Percentiles rank a stretch among this genome's conserved stretches.
Evolutionary conservation across 306 rosid genomes (phyloP).

Genomic region (Castanea sativa): DNA sequence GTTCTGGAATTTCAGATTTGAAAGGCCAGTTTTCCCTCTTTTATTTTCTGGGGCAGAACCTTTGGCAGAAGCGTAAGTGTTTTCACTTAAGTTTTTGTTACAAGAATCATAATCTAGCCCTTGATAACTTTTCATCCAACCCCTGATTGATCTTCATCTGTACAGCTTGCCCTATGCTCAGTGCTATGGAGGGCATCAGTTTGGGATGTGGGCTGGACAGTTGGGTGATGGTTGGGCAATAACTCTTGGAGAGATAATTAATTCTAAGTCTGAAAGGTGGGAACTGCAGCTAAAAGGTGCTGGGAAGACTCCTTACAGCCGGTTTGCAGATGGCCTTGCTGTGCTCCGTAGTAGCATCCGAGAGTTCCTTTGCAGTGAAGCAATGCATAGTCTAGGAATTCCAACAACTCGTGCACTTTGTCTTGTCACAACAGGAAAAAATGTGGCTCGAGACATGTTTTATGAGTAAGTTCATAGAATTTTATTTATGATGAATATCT

Average conservation of each 20-base stretch:
- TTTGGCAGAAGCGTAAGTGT: constrained; percentile 82
- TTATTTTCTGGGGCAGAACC: constrained; percentile 80
- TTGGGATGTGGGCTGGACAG: constrained; percentile 99
- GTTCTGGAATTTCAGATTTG: constrained; percentile 62
- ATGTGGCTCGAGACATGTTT: constrained; percentile 90
- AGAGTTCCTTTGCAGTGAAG: constrained; percentile 98
- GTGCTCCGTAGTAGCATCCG: constrained; percentile 97
- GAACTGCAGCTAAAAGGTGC: constrained; percentile 98
- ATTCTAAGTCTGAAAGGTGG: constrained; percentile 85
- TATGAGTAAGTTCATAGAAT: constrained; percentile 67
- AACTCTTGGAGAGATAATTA: constrained; percentile 84
- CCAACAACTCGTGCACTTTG: constrained; percentile 96
- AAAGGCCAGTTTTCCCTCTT: constrained; percentile 81
- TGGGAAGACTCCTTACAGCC: constrained; percentile 96
- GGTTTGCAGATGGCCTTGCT: constrained; percentile 96
- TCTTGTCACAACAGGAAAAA: constrained; percentile 83
- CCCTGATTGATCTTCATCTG: constrained; percentile 18
- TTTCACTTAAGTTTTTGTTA: constrained; percentile 10
- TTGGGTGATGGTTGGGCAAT: constrained; percentile 99
- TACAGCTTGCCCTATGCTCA: constrained; percentile 89
- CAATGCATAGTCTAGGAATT: constrained; percentile 91
- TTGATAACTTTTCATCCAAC: constrained; percentile 15
- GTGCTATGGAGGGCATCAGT: constrained; percentile 98
- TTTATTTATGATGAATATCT: constrained; percentile 5
- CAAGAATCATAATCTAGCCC: background rate